These are phyloP conservation scores for Penicillium turbatum DNA, from an alignment of 495 filamentous ascomycete genomes.

Conservation along the genomic window DNA sequence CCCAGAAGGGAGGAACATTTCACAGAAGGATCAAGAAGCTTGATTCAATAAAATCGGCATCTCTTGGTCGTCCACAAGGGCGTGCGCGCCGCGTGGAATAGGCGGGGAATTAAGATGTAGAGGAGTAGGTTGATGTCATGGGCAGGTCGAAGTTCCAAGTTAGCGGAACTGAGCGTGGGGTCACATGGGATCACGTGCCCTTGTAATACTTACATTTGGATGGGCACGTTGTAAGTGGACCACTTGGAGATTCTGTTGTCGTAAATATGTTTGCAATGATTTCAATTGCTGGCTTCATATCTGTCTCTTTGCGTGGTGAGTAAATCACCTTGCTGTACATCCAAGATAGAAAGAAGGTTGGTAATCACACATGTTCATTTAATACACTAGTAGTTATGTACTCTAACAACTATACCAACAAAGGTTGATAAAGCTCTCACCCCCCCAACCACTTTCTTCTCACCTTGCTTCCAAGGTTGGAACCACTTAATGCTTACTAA, in stretches of 20 bases:
- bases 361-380: background rate
- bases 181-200: conserved; percentile 5
- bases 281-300: too few relatives aligned
- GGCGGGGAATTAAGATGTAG: background rate
- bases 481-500: background rate
- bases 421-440: background rate
- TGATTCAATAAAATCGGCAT: background rate
- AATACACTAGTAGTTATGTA: background rate
- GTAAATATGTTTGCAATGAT: too few relatives aligned
- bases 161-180: conserved; percentile 2
- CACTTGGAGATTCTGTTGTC: too few relatives aligned
- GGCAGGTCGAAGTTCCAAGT: conserved; percentile 3
- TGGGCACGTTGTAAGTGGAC: too few relatives aligned
- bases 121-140: conserved; percentile 8
- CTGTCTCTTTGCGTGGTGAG: too few relatives aligned
- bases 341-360: background rate
- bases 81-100: background rate
- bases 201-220: background rate
- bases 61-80: background rate
- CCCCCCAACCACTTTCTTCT: background rate
- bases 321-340: background rate
- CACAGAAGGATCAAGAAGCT: background rate
- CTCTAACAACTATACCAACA: background rate
- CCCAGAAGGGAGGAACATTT: background rate
- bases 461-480: background rate